Evolutionary conservation across 2,329 filamentous ascomycete genomes (phyloP).

Genomic region (Penicillium capsulatum): DNA sequence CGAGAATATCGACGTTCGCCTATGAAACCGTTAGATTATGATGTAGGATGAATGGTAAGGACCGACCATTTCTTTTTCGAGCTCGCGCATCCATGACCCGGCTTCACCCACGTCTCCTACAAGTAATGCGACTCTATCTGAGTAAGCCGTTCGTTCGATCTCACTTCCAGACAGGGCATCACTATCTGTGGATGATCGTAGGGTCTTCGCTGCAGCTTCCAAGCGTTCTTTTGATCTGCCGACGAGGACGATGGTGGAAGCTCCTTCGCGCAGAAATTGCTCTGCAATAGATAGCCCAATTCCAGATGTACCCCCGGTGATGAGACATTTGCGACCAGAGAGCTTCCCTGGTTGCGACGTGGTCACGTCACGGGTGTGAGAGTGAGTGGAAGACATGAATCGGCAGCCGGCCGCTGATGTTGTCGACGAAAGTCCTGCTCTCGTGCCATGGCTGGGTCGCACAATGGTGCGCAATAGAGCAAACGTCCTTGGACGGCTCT

Average conservation of each 20-base stretch:
- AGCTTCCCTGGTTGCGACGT: conserved; percentile 22
- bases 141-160: conserved; percentile 2
- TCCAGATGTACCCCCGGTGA: conserved; percentile 67
- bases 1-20: conserved; percentile 54
- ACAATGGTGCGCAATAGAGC: background rate
- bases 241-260: conserved; percentile 55
- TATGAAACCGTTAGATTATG: conserved; percentile 14
- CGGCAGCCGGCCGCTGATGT: background rate
- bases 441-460: background rate
- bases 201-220: conserved; percentile 30
- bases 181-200: conserved; percentile 13
- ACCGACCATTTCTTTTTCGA: conserved; percentile 40
- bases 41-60: background rate
- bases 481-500: background rate
- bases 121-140: conserved; percentile 27
- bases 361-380: background rate
- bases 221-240: conserved; percentile 54
- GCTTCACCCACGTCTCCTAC: conserved; percentile 39
- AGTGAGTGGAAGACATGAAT: conserved; percentile 12
- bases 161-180: background rate
- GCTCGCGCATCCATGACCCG: conserved; percentile 31
- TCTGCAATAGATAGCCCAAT: conserved; percentile 66
- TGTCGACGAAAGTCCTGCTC: no score
- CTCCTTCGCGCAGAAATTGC: conserved; percentile 61
- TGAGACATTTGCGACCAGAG: conserved; percentile 45